Evolutionary conservation across 129 eudicot species (phyloP), one percentile per base, ranked within the genome.

Genomic region (Arctium lappa): DNA sequence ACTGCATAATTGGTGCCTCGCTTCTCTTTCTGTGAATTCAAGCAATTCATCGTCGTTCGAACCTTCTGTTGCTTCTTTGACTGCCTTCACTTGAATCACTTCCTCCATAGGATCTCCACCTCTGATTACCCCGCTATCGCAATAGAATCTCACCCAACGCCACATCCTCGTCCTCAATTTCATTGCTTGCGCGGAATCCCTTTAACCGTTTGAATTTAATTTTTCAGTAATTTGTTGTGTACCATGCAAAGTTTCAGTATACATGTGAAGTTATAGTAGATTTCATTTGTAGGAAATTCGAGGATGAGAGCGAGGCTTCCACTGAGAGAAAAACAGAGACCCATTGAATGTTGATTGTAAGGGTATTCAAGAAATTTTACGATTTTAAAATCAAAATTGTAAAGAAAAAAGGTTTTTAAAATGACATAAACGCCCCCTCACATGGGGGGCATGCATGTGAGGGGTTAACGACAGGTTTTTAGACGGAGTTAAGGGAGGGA

Each of bases 171-270:
- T 88, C 83, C 93, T 94, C 90, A 89, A 89, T 87, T 79, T 86
- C 89, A 75, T 87, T 89, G 98, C 98, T 30, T 92, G 94, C 82
- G 84, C 92, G 79, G 98, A 92, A 90, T 31, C 1, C 37, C 22
- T 70, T 39, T 37, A 34, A n/a, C n/a, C 37, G 39, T 77, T 83
- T 50, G 42, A 76, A 40, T 65, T 29, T 46, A 30, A 7, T 38
- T 29, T 32, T 65, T 71, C 22, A 22, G 38, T 70, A 48, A 18
- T 84, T 40, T 74, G 46, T 33, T 16, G 27, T 22, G 27, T 22
- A 22, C 27, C 27, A 22, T 22, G 56, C 16, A 4, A 44, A 44
- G 18, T 71, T 85, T 46, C 9, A 68, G 31, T 74, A 22, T 56
- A 4, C 74, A 6, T 74, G 76, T 74, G 27, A 10, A 69, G 22